Conservation (phyloP, 345 rosid genomes). For the Boechera retrofracta region DNA sequence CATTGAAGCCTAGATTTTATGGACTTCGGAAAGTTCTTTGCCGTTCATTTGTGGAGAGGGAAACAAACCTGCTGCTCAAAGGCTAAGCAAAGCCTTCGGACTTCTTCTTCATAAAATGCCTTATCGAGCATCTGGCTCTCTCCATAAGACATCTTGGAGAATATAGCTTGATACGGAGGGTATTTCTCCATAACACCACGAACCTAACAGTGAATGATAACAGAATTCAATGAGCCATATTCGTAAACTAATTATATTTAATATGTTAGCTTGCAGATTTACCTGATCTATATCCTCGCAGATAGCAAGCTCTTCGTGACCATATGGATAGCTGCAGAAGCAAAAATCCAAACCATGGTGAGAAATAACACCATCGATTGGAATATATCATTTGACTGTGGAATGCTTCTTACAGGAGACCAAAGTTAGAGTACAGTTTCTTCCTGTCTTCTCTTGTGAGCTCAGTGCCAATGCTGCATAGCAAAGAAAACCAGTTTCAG, state of each 20-base stretch:
- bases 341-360: slow-evolving; percentile 24
- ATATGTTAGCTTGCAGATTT: slow-evolving; percentile 7
- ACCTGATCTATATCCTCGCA: slow-evolving; percentile 95
- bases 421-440: slow-evolving; percentile 93
- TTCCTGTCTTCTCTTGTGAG: slow-evolving; percentile 96
- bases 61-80: slow-evolving; percentile 92
- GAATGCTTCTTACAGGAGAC: slow-evolving; percentile 69
- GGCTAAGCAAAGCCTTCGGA: slow-evolving; percentile 95
- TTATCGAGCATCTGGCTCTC: slow-evolving; percentile 99
- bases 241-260: too few relatives aligned
- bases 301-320: slow-evolving; percentile 89
- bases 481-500: neutral
- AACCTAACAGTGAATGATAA: slow-evolving; percentile 54
- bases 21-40: neutral
- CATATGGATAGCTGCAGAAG: slow-evolving; percentile 70
- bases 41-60: neutral
- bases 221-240: neutral
- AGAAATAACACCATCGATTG: neutral
- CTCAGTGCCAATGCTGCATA: slow-evolving; percentile 94
- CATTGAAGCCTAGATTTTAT: neutral
- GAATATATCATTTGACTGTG: slow-evolving; percentile 6
- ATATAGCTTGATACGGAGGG: slow-evolving; percentile 91
- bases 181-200: slow-evolving; percentile 91
- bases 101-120: slow-evolving; percentile 98
- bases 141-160: slow-evolving; percentile 86